Evolutionary conservation across 78 protist species (phyloP), one percentile per base, ranked within the genome.

Genomic region (Tieghemostelium lacteum): DNA sequence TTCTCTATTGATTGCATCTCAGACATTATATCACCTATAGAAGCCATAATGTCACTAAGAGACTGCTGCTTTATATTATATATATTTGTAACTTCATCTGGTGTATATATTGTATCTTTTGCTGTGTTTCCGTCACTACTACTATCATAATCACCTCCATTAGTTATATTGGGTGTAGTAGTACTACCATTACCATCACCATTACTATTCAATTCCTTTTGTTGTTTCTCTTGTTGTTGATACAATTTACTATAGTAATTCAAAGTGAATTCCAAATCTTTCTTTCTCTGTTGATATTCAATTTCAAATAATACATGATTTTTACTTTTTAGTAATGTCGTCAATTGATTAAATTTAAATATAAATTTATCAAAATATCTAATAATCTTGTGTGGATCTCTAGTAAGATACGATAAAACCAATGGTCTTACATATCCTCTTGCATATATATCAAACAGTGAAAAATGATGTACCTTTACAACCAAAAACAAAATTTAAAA

Each of bases 381-480:
- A 39, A 93, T 73, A 54, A 93, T 61, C 28, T 87, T 87, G 66
- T 67, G 55, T 7, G 88, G 87, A 37, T 77, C 73, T 33, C 22
- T 6, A 28, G 96, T 93, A 12, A 93, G 40, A 52, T 73, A 87
- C 19, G 77, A 36, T 34, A 93, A 0, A 37, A 78, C 83, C 1
- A 65, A 37, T 28, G 96, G 94, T 36, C 96, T 72, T 28, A 93
- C 96, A 58, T 78, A 93, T 0, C 96, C 96, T 8, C 96, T 54
- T 24, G 96, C 96, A 45, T 71, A 16, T 1, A 93, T 58, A 70
- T 93, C 96, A 24, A 52, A 64, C 58, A 93, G 61, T 39, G 91
- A 87, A 29, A 93, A 73, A 42, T 93, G 92, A 63, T 93, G 96
- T 19, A 93, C 93, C 93, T 87, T n/a, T n/a, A n/a, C n/a, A n/a